A percentile compares a stretch with the other conserved stretches of the same genome.
phyloP scores from a whole-genome alignment of 805 yeast genomes.

The Saccharomycopsis malanga region DNA sequence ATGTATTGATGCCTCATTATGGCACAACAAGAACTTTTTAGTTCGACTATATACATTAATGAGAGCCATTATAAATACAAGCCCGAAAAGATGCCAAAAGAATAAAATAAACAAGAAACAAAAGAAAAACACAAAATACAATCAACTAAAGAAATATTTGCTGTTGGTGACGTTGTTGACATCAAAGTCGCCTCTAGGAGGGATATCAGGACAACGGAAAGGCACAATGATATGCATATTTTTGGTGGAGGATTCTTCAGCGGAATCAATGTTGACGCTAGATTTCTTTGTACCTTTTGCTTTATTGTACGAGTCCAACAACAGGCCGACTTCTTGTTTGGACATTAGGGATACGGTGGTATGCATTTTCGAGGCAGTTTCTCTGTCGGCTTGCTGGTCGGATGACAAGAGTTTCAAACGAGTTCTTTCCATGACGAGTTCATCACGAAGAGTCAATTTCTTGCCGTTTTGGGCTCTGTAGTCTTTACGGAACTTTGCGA shows the following conservation, averaged over 20 bases:
- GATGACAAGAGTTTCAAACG: conserved; percentile 52
- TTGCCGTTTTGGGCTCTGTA: conserved; percentile 46
- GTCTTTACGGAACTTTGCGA: conserved; percentile 43
- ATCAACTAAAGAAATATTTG: conserved; percentile 60
- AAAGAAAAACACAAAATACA: no score
- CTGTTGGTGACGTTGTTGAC: conserved; percentile 66
- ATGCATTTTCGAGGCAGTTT: conserved; percentile 46
- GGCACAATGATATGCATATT: conserved; percentile 38
- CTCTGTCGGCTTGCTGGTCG: conserved; percentile 40
- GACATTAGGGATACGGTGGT: conserved; percentile 53
- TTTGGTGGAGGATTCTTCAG: conserved; percentile 9
- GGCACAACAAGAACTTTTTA: no score
- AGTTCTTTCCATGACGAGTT: conserved; percentile 60
- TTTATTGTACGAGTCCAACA: conserved; percentile 1
- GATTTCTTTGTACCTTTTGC: neutral
- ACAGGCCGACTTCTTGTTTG: conserved; percentile 27
- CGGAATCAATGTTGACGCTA: neutral
- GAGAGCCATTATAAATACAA: no score
- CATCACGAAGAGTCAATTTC: conserved; percentile 60
- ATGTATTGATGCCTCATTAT: no score
- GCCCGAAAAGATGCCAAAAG: no score
- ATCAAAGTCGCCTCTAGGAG: conserved; percentile 78
- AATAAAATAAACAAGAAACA: neutral
- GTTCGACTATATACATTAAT: no score
- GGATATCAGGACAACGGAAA: conserved; percentile 61